phyloP scores from a whole-genome alignment of 345 rosid species.

The Theobroma cacao region DNA sequence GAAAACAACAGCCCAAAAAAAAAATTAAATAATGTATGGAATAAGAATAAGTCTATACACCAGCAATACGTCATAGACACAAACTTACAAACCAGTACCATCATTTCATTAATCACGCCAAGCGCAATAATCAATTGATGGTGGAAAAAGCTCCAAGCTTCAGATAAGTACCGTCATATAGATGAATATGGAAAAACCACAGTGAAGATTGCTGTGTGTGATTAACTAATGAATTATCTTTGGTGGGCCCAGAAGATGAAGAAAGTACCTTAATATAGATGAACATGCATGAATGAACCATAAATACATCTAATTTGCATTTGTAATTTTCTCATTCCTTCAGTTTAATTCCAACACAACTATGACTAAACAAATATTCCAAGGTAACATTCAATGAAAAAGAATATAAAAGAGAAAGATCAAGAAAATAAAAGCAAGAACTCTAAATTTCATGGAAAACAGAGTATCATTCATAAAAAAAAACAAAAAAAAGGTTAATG shows the following conservation, averaged over 20 bases:
- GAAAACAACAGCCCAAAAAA: not conserved
- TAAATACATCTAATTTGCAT: slow-evolving; percentile 19
- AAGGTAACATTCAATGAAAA: not conserved
- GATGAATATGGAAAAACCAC: not conserved
- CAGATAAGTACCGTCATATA: not conserved
- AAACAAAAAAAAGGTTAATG: not conserved
- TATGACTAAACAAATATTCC: not conserved
- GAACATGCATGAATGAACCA: slow-evolving; percentile 35
- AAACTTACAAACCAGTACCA: not conserved
- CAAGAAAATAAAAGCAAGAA: not conserved
- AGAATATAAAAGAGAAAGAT: not conserved
- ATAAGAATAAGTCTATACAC: slow-evolving; percentile 12
- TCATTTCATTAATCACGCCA: slow-evolving; percentile 17
- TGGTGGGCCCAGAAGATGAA: slow-evolving; percentile 26
- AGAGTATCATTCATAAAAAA: not conserved
- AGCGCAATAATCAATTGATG: slow-evolving; percentile 11
- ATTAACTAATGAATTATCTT: slow-evolving; percentile 14
- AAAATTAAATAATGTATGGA: slow-evolving; percentile 3
- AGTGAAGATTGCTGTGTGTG: not conserved
- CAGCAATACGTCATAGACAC: not conserved
- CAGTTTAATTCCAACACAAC: slow-evolving; percentile 8
- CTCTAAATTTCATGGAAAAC: slow-evolving; percentile 4
- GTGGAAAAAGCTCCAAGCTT: slow-evolving; percentile 5
- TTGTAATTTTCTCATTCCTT: slow-evolving; percentile 14
- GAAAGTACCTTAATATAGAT: too few species aligned